Base-by-base conservation (phyloP, 768 basidiomycete species). In the Mycena floridula region DNA sequence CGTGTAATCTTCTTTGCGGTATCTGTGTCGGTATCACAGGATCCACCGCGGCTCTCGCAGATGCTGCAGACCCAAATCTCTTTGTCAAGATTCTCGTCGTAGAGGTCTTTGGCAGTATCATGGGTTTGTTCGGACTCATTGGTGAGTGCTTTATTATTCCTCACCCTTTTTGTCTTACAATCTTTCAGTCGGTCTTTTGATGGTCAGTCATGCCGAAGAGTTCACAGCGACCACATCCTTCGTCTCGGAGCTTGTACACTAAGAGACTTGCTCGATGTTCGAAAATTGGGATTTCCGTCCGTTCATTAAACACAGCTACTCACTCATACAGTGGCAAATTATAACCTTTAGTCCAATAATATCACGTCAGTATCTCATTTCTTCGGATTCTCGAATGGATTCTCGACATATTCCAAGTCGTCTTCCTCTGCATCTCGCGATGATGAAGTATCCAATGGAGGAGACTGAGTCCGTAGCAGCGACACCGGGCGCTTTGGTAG, bases 11-110 rank as follows among this genome's bases (percentile, higher is more conserved):
- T 21, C 74, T 99, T 18, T 98, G 96, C 49, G 96, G 96, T 49
- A 66, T 97, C 46, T 89, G 84, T 12, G 96, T 99, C 38, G 95
- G 96, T 28, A 77, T 97, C 59, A 92, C 91, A 5, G 96, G 96
- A 1, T 89, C 93, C 2, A 97, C 92, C 15, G 95, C 94, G 3
- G 96, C 96, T 1, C 69, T 98, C 25, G 82, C 91, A 9, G 96
- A 98, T 61, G 96, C 95, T 18, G 89, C 94, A 9, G 94, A 98
- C 61, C 94, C 95, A 3, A 77, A 82, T 27, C 64, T 98, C 25
- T 98, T 99, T 53, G 93, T 98, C 64, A 97, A 95, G 66, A 89
- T 98, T 49, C 79, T 99, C 42, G 84, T 99, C 45, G 89, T 99
- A 0, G 96, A 98, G 59, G 93, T 96, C 32, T 91, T 94, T 60